Conservation (phyloP, 805 yeast genomes). For the Ogataea dorogensis region DNA sequence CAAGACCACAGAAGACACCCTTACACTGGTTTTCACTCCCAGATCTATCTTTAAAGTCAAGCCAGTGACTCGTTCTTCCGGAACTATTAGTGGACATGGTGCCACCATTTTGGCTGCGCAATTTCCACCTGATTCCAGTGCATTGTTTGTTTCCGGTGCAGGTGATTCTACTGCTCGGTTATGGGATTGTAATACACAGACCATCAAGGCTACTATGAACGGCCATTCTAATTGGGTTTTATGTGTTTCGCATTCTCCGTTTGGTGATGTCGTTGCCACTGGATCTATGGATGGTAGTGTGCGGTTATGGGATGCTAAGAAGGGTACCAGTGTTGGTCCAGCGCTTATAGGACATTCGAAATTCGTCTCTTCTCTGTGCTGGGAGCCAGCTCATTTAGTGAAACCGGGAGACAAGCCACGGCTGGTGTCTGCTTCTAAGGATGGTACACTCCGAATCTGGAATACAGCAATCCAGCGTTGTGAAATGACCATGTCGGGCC, state of each 20-base stretch:
- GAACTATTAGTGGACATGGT: conserved; percentile 94
- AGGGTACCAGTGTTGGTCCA: conserved; percentile 72
- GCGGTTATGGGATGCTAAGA: conserved; percentile 78
- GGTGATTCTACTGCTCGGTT: conserved; percentile 95
- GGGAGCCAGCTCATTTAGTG: conserved; percentile 92
- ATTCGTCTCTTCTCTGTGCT: conserved; percentile 84
- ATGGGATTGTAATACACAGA: conserved; percentile 96
- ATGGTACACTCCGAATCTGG: conserved; percentile 88
- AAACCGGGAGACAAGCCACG: conserved; percentile 64
- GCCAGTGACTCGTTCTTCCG: conserved; percentile 86
- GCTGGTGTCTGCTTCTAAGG: conserved; percentile 86
- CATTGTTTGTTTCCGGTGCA: conserved; percentile 89
- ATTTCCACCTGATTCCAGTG: conserved; percentile 87
- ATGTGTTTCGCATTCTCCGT: conserved; percentile 89
- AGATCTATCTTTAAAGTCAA: conserved; percentile 91
- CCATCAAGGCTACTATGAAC: conserved; percentile 73
- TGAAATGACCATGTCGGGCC: conserved; percentile 76
- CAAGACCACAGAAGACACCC: conserved; percentile 87
- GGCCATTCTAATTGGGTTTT: conserved; percentile 96
- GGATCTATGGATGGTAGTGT: conserved; percentile 94
- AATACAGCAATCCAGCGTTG: conserved; percentile 71
- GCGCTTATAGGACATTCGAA: conserved; percentile 79
- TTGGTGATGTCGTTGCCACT: conserved; percentile 87
- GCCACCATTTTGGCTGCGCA: conserved; percentile 88
- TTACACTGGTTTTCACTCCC: conserved; percentile 90